Base-by-base conservation (phyloP, 2,329 filamentous ascomycete species). In the Raffaelea deltoideospora region DNA sequence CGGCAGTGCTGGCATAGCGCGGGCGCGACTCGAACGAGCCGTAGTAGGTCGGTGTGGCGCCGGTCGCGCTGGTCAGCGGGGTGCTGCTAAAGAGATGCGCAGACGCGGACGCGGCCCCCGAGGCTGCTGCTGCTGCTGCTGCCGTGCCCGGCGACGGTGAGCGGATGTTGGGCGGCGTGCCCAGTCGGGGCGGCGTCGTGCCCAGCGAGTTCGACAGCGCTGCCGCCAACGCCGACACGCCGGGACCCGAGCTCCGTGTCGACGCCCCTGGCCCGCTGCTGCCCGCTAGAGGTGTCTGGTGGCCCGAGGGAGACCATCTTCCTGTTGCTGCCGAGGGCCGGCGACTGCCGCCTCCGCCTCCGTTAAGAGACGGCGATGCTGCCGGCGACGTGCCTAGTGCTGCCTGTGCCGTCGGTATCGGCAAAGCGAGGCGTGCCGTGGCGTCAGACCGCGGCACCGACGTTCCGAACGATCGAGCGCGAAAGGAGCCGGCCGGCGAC, bases 201-300 rank as follows among this genome's bases (percentile, higher is more conserved):
- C 78, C 79, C 27, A 80, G 61, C 10, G 78, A 81, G 47, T 79
- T 76, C 41, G 81, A 81, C 44, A 95, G 63, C n/a, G 85, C 88
- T 20, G 83, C 82, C 26, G 88, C 86, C 37, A 96, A 71, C 42
- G 86, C 87, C 20, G 88, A 95, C 34, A 86, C 73, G 19, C 85
- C 85, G 7, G 85, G 86, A 1, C 84, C 85, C 7, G 78, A 72
- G 69, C 44, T 64, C 72, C 37, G 75, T 79, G 15, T 72, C n/a
- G n/a, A n/a, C n/a, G n/a, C n/a, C n/a, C n/a, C n/a, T n/a, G n/a
- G n/a, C n/a, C n/a, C 69, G 45, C 65, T 73, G 37, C 69, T 68
- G 41, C 72, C 77, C 9, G 78, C 65, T 27, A 92, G 66, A 27
- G 82, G 78, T 28, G 75, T 68, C 39, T 74, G 57, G 37, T 54